Evolutionary conservation across 208 protist genomes (phyloP).

Genomic region (Porcisia deanei): DNA sequence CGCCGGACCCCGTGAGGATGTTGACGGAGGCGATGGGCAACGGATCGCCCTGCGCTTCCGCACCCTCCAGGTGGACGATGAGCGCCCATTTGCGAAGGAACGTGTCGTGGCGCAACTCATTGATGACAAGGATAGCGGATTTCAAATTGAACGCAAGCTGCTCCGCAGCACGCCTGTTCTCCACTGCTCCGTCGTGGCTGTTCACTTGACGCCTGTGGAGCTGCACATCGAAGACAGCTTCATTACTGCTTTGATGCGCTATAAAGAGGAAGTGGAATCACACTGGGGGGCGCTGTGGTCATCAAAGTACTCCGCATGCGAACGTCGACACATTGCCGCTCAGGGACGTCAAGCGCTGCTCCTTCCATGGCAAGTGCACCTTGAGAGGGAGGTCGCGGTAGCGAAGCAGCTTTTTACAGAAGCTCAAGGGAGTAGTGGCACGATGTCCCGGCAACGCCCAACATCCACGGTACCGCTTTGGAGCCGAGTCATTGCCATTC

Average conservation of each 20-base stretch:
- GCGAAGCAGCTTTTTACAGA: neutral
- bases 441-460: neutral
- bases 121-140: slow-evolving; percentile 34
- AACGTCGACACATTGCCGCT: neutral
- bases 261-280: slow-evolving; percentile 31
- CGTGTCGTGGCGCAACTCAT: slow-evolving; percentile 65
- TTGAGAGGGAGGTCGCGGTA: neutral
- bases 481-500: slow-evolving; percentile 52
- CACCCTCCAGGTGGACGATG: slow-evolving; percentile 74
- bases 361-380: slow-evolving; percentile 4
- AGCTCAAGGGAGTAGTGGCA: neutral
- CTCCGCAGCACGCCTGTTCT: slow-evolving; percentile 66
- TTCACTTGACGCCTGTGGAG: slow-evolving; percentile 48
- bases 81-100: slow-evolving; percentile 58
- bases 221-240: slow-evolving; percentile 80
- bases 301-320: neutral
- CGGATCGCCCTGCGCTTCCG: slow-evolving; percentile 43
- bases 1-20: neutral
- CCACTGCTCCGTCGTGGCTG: slow-evolving; percentile 40
- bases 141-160: slow-evolving; percentile 50
- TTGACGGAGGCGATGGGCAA: slow-evolving; percentile 46
- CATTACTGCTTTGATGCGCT: slow-evolving; percentile 52
- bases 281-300: slow-evolving; percentile 23
- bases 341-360: slow-evolving; percentile 7
- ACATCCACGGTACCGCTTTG: slow-evolving; percentile 10